These are phyloP conservation scores for Lizonia empirigonia DNA, from an alignment of 2,329 filamentous ascomycete genomes.

Conservation along the genomic window DNA sequence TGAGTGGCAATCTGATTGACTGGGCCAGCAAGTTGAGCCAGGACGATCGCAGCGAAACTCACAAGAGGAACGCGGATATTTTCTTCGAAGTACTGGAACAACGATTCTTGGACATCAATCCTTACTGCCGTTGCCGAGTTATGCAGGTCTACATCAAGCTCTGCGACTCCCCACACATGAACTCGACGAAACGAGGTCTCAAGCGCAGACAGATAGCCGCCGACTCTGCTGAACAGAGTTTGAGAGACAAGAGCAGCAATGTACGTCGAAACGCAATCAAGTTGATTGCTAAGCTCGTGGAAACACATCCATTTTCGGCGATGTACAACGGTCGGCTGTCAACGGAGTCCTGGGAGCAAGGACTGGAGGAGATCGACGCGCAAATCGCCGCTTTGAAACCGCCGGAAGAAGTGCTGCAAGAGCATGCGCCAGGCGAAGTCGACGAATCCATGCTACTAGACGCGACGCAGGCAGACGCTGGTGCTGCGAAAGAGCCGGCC, in stretches of 20 bases:
- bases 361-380: slow-evolving; percentile 80
- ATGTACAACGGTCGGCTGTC: slow-evolving; percentile 76
- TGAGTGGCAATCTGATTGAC: slow-evolving; percentile 92
- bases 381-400: slow-evolving; percentile 83
- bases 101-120: slow-evolving; percentile 94
- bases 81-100: slow-evolving; percentile 98
- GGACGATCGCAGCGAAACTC: slow-evolving; percentile 82
- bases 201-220: slow-evolving; percentile 87
- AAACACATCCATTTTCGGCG: slow-evolving; percentile 80
- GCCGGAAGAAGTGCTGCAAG: slow-evolving; percentile 74
- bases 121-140: slow-evolving; percentile 88
- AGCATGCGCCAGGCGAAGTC: slow-evolving; percentile 68
- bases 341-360: slow-evolving; percentile 81
- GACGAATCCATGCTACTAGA: slow-evolving; percentile 84
- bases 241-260: slow-evolving; percentile 98
- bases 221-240: slow-evolving; percentile 82
- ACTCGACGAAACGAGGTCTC: slow-evolving; percentile 57
- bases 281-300: slow-evolving; percentile 82
- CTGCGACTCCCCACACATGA: slow-evolving; percentile 88
- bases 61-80: slow-evolving; percentile 92
- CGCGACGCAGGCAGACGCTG: slow-evolving; percentile 73
- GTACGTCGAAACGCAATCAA: slow-evolving; percentile 95
- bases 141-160: slow-evolving; percentile 93
- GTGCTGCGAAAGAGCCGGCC: slow-evolving; percentile 55
- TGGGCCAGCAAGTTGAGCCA: slow-evolving; percentile 85